Evolutionary conservation across 2,329 filamentous ascomycete genomes (phyloP), one percentile per base, ranked within the genome.

Genomic region (Penicillium rolfsii): DNA sequence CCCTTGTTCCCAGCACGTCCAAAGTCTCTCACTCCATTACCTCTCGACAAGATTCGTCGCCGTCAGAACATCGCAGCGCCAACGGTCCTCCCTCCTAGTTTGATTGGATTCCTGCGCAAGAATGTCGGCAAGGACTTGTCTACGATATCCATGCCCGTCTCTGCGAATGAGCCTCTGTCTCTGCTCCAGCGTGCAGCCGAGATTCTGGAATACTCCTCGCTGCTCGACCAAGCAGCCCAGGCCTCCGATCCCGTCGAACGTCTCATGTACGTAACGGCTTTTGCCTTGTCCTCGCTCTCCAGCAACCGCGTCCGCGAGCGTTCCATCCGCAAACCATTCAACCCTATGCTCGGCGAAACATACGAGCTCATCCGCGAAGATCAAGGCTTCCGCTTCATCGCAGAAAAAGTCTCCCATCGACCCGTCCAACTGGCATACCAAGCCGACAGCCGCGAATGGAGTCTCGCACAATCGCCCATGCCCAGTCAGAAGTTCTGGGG

Each of bases 401-500:
- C 94, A 0, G 95, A 99, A 75, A 99, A 99, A 76, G 91, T 99
- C 7, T 90, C 88, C 16, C 95, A 99, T 75, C 89, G 95, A 4
- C 95, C 95, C 0, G 91, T 99, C 14, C 88, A 93, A 64, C 87
- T 98, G 71, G 95, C 95, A 5, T 94, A 93, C 80, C 93, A 98
- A 76, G 95, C 94, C 4, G 95, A 99, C 75, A 87, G 91, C 41
- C 84, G 87, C 41, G 82, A 85, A 59, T 99, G 95, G 95, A 92
- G 90, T 2, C 89, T 97, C 63, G 84, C 91, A 0, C 95, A 98
- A 74, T 91, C 90, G 4, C 91, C 95, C 0, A 89, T 90, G 59
- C 95, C 95, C 0, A 89, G 90, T 24, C 94, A 99, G 74, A 98
- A 98, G 74, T 99, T 99, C 80, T 98, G 95, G 95, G 95, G 95